phyloP scores from a whole-genome alignment of 2,329 filamentous ascomycete genomes.

The Gaeumannomyces sp. region DNA sequence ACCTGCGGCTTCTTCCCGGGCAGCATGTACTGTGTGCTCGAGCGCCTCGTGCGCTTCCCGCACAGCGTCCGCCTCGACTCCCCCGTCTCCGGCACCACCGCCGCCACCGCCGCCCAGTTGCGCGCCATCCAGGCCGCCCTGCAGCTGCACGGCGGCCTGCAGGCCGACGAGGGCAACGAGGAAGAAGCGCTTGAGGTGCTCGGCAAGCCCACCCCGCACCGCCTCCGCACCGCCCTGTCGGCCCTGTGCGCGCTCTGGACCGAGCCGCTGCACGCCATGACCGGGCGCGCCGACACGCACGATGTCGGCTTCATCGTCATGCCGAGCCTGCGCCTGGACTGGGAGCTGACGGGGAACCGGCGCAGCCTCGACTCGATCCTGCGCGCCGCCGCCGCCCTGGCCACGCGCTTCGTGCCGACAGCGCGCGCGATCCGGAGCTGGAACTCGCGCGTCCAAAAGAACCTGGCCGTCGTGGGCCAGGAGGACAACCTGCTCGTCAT shows the following conservation, averaged over 20 bases:
- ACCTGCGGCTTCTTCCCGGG: constrained; percentile 35
- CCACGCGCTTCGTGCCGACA: constrained; percentile 33
- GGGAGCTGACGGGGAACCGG: constrained; percentile 36
- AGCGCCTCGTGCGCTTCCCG: constrained; percentile 27
- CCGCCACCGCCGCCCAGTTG: not conserved
- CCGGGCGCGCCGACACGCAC: constrained; percentile 41
- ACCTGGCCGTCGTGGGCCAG: constrained; percentile 25
- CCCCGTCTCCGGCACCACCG: not conserved
- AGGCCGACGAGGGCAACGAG: not conserved
- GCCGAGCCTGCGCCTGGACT: constrained; percentile 40
- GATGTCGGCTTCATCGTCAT: constrained; percentile 50
- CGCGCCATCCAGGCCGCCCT: not conserved
- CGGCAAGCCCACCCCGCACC: not conserved
- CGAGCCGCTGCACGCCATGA: constrained; percentile 28
- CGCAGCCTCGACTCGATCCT: constrained; percentile 33
- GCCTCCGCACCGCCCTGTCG: constrained; percentile 16
- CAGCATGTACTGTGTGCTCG: constrained; percentile 27
- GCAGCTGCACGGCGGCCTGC: not conserved
- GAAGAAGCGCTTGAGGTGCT: not conserved
- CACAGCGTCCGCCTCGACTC: constrained; percentile 14
- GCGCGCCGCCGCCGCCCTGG: constrained; percentile 37
- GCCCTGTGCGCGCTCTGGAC: constrained; percentile 26
- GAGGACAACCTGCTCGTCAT: constrained; percentile 33
- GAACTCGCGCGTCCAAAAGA: constrained; percentile 31
- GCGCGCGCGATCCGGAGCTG: constrained; percentile 44